Conservation (phyloP, 148 eudicot genomes). For the Persicaria maculosa region DNA sequence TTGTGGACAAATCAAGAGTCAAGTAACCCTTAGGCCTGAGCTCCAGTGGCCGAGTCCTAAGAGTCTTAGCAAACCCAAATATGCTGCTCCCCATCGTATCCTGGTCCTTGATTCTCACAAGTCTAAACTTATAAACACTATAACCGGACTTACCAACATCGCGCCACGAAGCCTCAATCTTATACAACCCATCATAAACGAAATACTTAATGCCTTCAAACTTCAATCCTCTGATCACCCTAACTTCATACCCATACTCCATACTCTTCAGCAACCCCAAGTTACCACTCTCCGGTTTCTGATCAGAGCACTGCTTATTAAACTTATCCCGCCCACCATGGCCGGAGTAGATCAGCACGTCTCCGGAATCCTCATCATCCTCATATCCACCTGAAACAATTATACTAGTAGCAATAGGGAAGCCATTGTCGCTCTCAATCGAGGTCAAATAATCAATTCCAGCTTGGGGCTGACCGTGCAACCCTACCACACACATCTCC, state of each 20-base stretch:
- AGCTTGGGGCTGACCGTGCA: conserved; percentile 83
- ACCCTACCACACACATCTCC: conserved; percentile 79
- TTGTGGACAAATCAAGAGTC: conserved; percentile 62
- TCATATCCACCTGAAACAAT: conserved; percentile 94
- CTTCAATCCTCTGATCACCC: conserved; percentile 78
- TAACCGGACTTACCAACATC: conserved; percentile 88
- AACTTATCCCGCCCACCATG: conserved; percentile 84
- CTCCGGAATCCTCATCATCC: conserved; percentile 81
- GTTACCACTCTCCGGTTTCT: conserved; percentile 77
- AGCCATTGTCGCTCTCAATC: conserved; percentile 71
- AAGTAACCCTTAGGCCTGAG: conserved; percentile 60
- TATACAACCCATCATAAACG: conserved; percentile 96
- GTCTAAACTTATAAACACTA: conserved; percentile 82
- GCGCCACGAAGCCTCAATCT: conserved; percentile 57
- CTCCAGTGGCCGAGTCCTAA: conserved; percentile 48
- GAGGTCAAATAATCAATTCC: conserved; percentile 79
- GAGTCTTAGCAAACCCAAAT: conserved; percentile 45
- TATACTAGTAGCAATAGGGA: conserved; percentile 84
- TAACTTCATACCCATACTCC: conserved; percentile 82
- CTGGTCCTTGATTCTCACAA: conserved; percentile 62
- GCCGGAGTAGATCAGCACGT: conserved; percentile 70
- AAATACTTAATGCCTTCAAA: conserved; percentile 67
- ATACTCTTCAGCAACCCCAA: conserved; percentile 77
- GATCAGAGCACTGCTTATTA: conserved; percentile 47
- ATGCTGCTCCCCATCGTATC: conserved; percentile 80